Evolutionary conservation across 139 green algal species (phyloP).

Genomic region (Pycnococcus provasolii): DNA sequence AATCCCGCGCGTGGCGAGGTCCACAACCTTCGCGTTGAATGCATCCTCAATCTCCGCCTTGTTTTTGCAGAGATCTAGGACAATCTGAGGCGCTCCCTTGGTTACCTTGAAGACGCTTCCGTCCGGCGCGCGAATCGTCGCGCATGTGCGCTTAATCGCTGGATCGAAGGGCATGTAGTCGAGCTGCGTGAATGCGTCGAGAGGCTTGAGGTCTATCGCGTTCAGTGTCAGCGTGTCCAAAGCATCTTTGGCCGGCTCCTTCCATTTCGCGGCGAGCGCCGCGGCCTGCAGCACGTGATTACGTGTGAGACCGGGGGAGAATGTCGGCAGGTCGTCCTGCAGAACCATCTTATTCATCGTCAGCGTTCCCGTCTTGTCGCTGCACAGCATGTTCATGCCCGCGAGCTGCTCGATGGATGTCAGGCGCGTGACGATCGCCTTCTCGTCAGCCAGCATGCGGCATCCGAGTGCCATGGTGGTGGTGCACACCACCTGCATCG

Average conservation of each 20-base stretch:
- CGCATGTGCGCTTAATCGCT: slow-evolving; percentile 70
- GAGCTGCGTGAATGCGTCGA: slow-evolving; percentile 33
- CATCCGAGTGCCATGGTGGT: slow-evolving; percentile 72
- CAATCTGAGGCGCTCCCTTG: slow-evolving; percentile 62
- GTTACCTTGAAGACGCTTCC: slow-evolving; percentile 37
- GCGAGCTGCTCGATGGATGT: slow-evolving; percentile 76
- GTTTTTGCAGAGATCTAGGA: slow-evolving; percentile 40
- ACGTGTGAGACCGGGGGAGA: slow-evolving; percentile 36
- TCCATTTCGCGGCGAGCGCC: slow-evolving; percentile 57
- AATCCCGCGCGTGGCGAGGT: slow-evolving; percentile 60
- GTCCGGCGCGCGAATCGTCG: slow-evolving; percentile 38
- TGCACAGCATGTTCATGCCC: slow-evolving; percentile 82
- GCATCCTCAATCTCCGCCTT: slow-evolving; percentile 25
- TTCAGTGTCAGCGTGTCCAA: slow-evolving; percentile 70
- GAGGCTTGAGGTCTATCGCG: slow-evolving; percentile 7
- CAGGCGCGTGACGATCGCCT: slow-evolving; percentile 72
- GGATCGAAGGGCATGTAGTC: slow-evolving; percentile 83
- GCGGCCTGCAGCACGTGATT: slow-evolving; percentile 42
- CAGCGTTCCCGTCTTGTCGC: slow-evolving; percentile 72
- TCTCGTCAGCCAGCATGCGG: slow-evolving; percentile 44
- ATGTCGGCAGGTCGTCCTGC: slow-evolving; percentile 59
- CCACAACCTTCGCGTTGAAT: slow-evolving; percentile 40
- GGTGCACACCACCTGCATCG: slow-evolving; percentile 65
- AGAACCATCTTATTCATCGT: slow-evolving; percentile 82
- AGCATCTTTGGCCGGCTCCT: slow-evolving; percentile 61